Evolutionary conservation across 75 land plant genomes (phyloP).

Genomic region (Cryptomeria japonica): DNA sequence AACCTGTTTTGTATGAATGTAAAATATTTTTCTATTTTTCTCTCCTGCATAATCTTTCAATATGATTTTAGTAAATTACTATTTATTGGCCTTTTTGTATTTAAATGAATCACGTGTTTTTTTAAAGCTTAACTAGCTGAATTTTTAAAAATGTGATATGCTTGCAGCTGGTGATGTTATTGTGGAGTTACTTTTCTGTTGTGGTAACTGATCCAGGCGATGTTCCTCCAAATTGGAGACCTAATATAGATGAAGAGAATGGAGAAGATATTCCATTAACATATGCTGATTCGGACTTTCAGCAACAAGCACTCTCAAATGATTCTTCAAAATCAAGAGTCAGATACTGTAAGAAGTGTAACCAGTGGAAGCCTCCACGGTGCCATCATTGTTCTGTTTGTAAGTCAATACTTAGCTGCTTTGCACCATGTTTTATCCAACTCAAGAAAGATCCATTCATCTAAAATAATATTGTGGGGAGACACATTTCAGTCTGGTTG

Average conservation of each 20-base stretch:
- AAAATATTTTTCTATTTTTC: background rate
- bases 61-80: background rate
- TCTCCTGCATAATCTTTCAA: background rate
- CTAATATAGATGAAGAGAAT: conserved; percentile 50
- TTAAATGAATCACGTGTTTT: background rate
- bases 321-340: conserved; percentile 28
- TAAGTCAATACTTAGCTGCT: conserved; percentile 31
- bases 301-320: background rate
- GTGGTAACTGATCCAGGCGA: conserved; percentile 79
- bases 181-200: conserved; percentile 76
- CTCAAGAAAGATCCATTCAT: background rate
- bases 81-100: background rate
- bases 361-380: conserved; percentile 85
- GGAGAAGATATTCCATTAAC: conserved; percentile 36
- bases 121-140: background rate
- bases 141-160: background rate
- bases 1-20: background rate
- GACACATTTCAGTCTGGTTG: background rate
- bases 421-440: background rate
- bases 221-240: conserved; percentile 80
- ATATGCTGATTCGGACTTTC: conserved; percentile 5
- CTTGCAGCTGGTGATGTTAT: conserved; percentile 67
- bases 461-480: background rate
- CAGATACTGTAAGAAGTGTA: conserved; percentile 67
- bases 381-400: conserved; percentile 98